Conservation (phyloP, 352 stramenopile genomes). For the Blastocystis sp. region DNA sequence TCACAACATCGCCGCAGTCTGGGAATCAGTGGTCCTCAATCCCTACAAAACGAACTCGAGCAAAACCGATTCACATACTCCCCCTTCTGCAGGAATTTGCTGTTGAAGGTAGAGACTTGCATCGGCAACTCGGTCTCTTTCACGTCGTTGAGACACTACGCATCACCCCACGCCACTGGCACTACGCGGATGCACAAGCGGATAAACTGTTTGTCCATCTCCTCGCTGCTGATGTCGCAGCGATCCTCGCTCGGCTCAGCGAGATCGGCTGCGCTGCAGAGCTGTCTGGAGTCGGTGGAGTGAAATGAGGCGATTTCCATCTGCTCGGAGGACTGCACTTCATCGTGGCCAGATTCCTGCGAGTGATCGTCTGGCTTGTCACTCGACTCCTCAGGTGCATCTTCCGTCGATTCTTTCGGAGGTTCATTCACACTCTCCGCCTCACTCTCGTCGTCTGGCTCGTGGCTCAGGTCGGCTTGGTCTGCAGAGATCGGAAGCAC, state of each 20-base stretch:
- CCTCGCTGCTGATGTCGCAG: not conserved
- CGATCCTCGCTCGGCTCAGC: not conserved
- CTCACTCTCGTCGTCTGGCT: not conserved
- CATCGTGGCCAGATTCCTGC: not conserved
- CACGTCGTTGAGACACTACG: conserved; percentile 10
- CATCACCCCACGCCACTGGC: not conserved
- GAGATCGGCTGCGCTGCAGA: not conserved
- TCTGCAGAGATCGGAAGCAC: not conserved
- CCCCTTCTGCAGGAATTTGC: not conserved
- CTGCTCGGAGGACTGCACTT: not conserved
- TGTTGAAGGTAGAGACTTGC: conserved; percentile 38
- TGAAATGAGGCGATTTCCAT: not conserved
- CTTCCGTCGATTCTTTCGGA: not conserved
- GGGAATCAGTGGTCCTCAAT: not conserved
- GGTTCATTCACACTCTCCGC: not conserved
- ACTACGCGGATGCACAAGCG: not conserved
- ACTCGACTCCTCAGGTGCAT: not conserved
- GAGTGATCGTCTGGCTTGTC: not conserved
- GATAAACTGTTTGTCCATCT: conserved; percentile 18
- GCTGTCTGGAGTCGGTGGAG: not conserved
- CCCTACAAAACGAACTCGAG: not conserved
- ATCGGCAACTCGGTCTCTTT: not conserved
- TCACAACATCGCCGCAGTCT: conserved; percentile 33
- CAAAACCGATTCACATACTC: not conserved
- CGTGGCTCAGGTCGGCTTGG: not conserved